A percentile compares a stretch with the other conserved stretches of the same genome.
Evolutionary conservation across 2,329 filamentous ascomycete genomes (phyloP).

Genomic region (Colletotrichum costaricense): DNA sequence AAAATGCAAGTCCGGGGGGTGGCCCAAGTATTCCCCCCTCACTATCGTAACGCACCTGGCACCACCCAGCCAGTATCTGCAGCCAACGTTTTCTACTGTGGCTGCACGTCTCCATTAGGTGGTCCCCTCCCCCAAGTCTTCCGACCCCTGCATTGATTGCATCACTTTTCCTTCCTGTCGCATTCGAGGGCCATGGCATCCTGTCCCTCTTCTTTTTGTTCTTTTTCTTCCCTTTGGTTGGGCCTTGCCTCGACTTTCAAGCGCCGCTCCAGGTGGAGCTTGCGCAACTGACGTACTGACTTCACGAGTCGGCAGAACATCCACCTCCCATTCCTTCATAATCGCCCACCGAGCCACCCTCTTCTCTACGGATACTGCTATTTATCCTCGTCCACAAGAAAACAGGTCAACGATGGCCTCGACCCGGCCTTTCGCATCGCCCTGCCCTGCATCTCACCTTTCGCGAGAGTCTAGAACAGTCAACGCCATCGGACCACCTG

Average conservation of each 20-base stretch:
- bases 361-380: not conserved
- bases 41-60: not conserved
- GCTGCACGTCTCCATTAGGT: not conserved
- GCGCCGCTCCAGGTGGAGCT: not conserved
- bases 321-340: conserved; percentile 3
- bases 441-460: conserved; percentile 5
- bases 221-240: not conserved
- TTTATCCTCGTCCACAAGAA: not conserved
- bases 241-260: not conserved
- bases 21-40: not conserved
- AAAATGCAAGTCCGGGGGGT: conserved; percentile 12
- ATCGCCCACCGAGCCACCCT: not conserved
- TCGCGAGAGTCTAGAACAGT: conserved; percentile 26
- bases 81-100: conserved; percentile 25
- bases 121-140: not conserved
- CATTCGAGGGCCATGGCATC: not conserved
- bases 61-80: conserved; percentile 14
- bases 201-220: not conserved
- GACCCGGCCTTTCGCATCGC: not conserved
- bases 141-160: conserved; percentile 37
- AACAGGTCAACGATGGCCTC: not conserved
- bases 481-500: conserved; percentile 31
- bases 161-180: conserved; percentile 35
- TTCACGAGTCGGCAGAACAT: not conserved
- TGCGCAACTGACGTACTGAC: not conserved